Base-by-base conservation (phyloP, 169 alveolate genomes). In the Ichthyophthirius multifiliis region DNA sequence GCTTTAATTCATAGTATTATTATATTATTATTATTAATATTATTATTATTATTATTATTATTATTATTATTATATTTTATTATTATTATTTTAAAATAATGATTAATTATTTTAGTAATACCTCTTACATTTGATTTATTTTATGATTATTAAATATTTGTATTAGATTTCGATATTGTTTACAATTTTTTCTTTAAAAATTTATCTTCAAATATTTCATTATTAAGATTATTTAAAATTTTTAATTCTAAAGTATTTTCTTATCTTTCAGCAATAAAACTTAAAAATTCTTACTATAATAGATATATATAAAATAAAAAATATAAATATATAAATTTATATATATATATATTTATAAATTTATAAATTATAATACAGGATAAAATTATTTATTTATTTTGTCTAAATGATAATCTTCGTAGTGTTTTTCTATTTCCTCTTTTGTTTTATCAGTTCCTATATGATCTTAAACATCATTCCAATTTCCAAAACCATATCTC, bases 351-450 rank as follows among this genome's bases (percentile, higher is more conserved):
- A 86, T 81, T 83, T 83, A 82, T 86, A 88, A 0, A 87, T 63
- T 84, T 82, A 86, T 27, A 6, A 1, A 20, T 55, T 0, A 16
- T 2, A 2, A 4, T 55, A 55, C 71, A 27, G 71, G 71, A 23
- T 55, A 55, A 55, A 55, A 55, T 4, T 23, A 10, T 55, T 55
- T 55, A 55, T 34, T 55, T 27, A 39, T 27, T 27, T 34, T 39
- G 13, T 55, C 71, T 20, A 55, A 27, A 55, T 55, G 71, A 7
- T 39, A 55, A 35, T 65, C 75, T 76, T 85, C 85, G 81, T 91
- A 94, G 75, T 94, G 98, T 43, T 91, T 79, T 83, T 90, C 98
- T 34, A 94, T 86, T 44, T 94, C 96, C 39, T 88, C 84, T 10
- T 88, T 76, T n/a, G 85, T 67, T 67, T 93, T 86, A 9, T 85